phyloP scores from a whole-genome alignment of 75 land plant genomes.

The Adiantum capillusveneris region DNA sequence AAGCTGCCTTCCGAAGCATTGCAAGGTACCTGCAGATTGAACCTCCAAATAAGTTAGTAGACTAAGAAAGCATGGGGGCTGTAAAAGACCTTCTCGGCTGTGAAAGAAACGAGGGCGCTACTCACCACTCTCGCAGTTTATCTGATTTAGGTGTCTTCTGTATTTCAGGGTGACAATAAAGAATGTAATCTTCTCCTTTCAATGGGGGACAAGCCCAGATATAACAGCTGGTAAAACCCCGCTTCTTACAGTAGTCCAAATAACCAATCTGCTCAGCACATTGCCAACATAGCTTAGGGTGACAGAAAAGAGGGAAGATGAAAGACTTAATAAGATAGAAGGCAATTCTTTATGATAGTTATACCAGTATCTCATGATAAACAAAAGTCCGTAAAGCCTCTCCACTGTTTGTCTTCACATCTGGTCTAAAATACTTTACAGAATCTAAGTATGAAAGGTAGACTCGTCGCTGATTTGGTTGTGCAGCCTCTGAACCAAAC shows the following conservation, averaged over 20 bases:
- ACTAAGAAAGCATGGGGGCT: too few species aligned
- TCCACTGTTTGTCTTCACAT: slow-evolving; percentile 68
- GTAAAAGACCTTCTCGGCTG: too few species aligned
- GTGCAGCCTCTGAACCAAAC: slow-evolving; percentile 73
- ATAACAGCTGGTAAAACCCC: slow-evolving; percentile 94
- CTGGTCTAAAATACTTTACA: slow-evolving; percentile 97
- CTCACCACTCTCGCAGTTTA: slow-evolving; percentile 90
- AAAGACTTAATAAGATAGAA: slow-evolving; percentile 1
- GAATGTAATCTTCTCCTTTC: slow-evolving; percentile 96
- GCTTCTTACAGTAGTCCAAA: slow-evolving; percentile 84
- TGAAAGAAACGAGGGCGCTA: too few species aligned
- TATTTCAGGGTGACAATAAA: slow-evolving; percentile 98
- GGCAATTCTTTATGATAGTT: neutral
- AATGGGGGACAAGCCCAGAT: slow-evolving; percentile 99
- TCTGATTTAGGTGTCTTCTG: slow-evolving; percentile 97
- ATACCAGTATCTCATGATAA: slow-evolving; percentile 94
- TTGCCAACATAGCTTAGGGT: too few species aligned
- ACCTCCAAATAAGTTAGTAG: too few species aligned
- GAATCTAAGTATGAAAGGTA: slow-evolving; percentile 93
- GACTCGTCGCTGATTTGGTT: slow-evolving; percentile 89
- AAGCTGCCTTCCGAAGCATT: slow-evolving; percentile 79
- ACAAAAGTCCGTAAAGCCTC: slow-evolving; percentile 98
- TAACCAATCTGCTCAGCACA: slow-evolving; percentile 99
- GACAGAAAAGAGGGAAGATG: neutral
- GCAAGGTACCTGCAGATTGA: slow-evolving; percentile 54